These are phyloP conservation scores for Candida ovalis DNA, from an alignment of 805 yeast species.

Conservation along the genomic window DNA sequence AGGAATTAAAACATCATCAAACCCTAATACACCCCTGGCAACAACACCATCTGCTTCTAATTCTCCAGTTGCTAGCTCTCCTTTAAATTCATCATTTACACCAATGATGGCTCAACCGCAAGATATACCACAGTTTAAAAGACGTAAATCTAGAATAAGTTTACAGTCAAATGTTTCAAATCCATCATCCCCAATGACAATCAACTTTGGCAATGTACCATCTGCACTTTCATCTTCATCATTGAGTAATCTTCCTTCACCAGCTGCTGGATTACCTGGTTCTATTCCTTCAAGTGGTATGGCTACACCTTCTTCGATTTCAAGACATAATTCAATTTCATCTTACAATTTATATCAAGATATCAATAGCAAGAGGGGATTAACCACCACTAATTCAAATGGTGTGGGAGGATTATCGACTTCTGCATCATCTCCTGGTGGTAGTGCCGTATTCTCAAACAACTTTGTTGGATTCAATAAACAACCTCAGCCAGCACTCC, in stretches of 20 bases:
- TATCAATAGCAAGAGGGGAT: conserved; percentile 25
- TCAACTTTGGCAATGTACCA: conserved; percentile 4
- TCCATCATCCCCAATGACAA: conserved; percentile 26
- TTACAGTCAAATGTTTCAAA: conserved; percentile 14
- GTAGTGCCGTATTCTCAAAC: neutral
- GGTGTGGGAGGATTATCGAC: neutral
- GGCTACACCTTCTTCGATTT: conserved; percentile 13
- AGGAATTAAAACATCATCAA: conserved; percentile 4
- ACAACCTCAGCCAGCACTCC: conserved; percentile 1
- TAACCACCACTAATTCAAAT: conserved; percentile 6
- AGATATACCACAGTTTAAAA: conserved; percentile 29
- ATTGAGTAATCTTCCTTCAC: conserved; percentile 10
- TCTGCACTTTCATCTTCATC: conserved; percentile 21
- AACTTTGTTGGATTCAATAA: neutral
- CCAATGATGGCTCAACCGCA: conserved; percentile 22
- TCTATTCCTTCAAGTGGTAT: neutral
- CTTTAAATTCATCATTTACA: conserved; percentile 9
- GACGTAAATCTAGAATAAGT: conserved; percentile 28
- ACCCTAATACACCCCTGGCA: conserved; percentile 22
- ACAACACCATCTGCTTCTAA: conserved; percentile 18
- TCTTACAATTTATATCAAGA: conserved; percentile 26
- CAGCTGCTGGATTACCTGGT: conserved; percentile 12
- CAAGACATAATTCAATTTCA: conserved; percentile 26
- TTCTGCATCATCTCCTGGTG: conserved; percentile 1
- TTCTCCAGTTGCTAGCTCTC: conserved; percentile 14